These are phyloP conservation scores for Penicillium desertorum DNA, from an alignment of 495 filamentous ascomycete genomes.

Conservation along the genomic window DNA sequence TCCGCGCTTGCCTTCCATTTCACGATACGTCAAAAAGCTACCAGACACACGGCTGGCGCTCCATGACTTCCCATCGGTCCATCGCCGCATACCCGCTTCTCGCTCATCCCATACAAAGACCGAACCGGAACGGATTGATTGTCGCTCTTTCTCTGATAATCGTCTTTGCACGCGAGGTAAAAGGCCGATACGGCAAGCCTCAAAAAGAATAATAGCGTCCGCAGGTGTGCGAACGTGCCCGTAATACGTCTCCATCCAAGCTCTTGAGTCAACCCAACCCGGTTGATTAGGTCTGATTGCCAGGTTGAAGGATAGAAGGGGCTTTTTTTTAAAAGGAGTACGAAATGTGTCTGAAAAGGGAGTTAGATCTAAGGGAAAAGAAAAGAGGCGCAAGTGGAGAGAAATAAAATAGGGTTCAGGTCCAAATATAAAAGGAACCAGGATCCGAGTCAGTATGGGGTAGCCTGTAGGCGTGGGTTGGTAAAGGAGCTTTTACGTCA, in stretches of 20 bases:
- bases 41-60: constrained; percentile 96
- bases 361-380: constrained; percentile 10
- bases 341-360: constrained; percentile 4
- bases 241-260: constrained; percentile 90
- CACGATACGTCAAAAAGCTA: constrained; percentile 94
- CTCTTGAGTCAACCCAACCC: constrained; percentile 30
- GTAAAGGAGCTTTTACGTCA: constrained; percentile 34
- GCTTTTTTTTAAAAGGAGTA: constrained; percentile 4
- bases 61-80: constrained; percentile 99
- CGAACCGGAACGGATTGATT: constrained; percentile 89
- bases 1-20: constrained; percentile 96
- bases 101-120: constrained; percentile 99
- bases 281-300: constrained; percentile 32
- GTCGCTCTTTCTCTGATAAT: constrained; percentile 94
- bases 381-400: constrained; percentile 21
- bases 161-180: constrained; percentile 89
- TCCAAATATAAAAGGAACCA: constrained; percentile 29
- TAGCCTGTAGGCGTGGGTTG: constrained; percentile 27
- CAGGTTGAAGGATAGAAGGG: constrained; percentile 18
- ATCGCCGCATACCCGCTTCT: constrained; percentile 96
- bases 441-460: constrained; percentile 31
- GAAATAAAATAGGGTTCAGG: constrained; percentile 19
- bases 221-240: constrained; percentile 87
- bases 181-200: constrained; percentile 88
- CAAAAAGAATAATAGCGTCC: constrained; percentile 96